Evolutionary conservation across 495 filamentous ascomycete genomes (phyloP), one percentile per base, ranked within the genome.

Genomic region (Penicillium macrosclerotiorum): DNA sequence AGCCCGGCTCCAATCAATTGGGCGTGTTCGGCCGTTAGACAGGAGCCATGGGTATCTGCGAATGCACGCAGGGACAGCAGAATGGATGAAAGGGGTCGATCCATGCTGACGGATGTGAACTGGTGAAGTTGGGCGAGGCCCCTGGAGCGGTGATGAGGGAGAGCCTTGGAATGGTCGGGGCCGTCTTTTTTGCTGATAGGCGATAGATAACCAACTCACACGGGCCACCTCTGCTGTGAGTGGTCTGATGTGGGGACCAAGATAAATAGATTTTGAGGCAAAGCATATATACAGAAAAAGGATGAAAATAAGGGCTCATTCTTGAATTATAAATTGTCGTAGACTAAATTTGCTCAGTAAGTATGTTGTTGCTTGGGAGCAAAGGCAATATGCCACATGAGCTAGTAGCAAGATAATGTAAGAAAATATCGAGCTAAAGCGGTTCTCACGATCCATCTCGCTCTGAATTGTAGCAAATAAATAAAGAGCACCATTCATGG

Each of bases 1-100:
- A 68, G 40, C 30, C 63, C 60, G 57, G 65, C 51, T 20, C 58
- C 56, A 23, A 64, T 34, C 44, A 48, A 38, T 20, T 49, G 58
- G 17, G 45, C 38, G 20, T 67, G 52, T 42, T 62, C 49, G 12
- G 39, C 9, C 14, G 37, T 49, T 5, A 48, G n/a, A 5, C 47
- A 39, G 18, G 45, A 33, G 11, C 24, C 34, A 23, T 64, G 50
- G 5, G 39, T 42, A 29, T 61, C 60, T 20, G 57, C 11, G 32
- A 65, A 25, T 12, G 56, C 45, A 16, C 51, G 56, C 17, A 70
- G 16, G 7, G 45, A 46, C 9, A 50, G 55, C n/a, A 63, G 63
- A 8, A 69, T 42, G 26, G 47, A 58, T 4, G 56, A 47, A 8
- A 57, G 32, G 16, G 63, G 51, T n/a, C 37, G 49, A 12, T 59